A percentile compares a stretch with the other conserved stretches of the same genome.
Conservation (phyloP, 2,329 filamentous ascomycete species). For the Paecilomyces sp. region DNA sequence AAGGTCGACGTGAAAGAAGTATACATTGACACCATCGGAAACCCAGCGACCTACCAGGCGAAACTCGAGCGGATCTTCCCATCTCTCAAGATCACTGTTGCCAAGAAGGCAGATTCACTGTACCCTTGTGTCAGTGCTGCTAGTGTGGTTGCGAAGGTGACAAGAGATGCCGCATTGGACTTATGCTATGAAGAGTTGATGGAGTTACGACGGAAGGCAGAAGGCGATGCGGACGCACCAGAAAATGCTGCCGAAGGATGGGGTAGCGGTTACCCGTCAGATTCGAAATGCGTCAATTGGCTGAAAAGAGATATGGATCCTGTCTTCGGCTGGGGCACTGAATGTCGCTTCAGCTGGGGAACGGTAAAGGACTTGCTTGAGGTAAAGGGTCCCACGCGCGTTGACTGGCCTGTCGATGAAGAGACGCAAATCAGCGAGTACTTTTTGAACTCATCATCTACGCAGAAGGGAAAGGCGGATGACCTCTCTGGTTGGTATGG, state of each 20-base stretch:
- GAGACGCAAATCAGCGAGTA: constrained; percentile 70
- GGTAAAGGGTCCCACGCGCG: constrained; percentile 60
- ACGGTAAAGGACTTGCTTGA: constrained; percentile 93
- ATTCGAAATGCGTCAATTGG: constrained; percentile 74
- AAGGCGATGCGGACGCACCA: constrained; percentile 20
- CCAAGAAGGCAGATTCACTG: constrained; percentile 86
- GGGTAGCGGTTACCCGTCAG: constrained; percentile 92
- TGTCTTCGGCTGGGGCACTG: constrained; percentile 88
- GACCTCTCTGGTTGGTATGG: constrained; percentile 82
- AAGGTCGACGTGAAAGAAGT: constrained; percentile 83
- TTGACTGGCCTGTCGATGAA: constrained; percentile 77
- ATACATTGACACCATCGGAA: constrained; percentile 92
- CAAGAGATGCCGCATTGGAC: constrained; percentile 81
- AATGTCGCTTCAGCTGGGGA: constrained; percentile 93
- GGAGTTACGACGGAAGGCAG: constrained; percentile 15
- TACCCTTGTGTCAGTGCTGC: constrained; percentile 92
- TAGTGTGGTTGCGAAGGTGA: constrained; percentile 93
- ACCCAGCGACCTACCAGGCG: constrained; percentile 73
- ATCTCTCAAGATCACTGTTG: constrained; percentile 64
- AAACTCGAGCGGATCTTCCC: constrained; percentile 81
- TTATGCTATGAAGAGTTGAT: constrained; percentile 58
- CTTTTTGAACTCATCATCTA: constrained; percentile 44
- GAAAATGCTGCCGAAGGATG: constrained; percentile 46
- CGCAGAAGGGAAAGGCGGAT: constrained; percentile 50
- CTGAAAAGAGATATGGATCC: constrained; percentile 81